Base-by-base conservation (phyloP, 371 early-diverging fungal genomes). In the Catenaria anguillulae region DNA sequence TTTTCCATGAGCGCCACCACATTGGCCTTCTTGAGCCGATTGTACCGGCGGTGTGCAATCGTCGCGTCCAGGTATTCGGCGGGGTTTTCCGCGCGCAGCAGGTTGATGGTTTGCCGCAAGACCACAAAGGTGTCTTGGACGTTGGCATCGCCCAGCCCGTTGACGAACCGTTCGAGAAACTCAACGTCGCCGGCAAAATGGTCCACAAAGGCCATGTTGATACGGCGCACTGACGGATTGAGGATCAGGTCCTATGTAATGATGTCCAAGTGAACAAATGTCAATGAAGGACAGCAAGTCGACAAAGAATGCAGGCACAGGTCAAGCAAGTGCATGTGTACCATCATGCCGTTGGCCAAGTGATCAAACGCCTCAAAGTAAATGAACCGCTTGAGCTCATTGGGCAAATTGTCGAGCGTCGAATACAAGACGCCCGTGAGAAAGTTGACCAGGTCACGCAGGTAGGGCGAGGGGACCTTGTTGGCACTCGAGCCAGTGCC, bases 311-410 rank as follows among this genome's bases (percentile, higher is more conserved):
- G n/a, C n/a, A n/a, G n/a, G n/a, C n/a, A n/a, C n/a, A n/a, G n/a
- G n/a, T n/a, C n/a, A n/a, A n/a, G n/a, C n/a, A n/a, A n/a, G n/a
- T n/a, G n/a, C n/a, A n/a, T n/a, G n/a, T n/a, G 23, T n/a, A 86
- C 85, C 72, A 82, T 56, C 19, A 85, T 58, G 26, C 77, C 73
- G 45, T 74, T 70, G 21, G 85, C 80, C 8, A 92, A 67, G 69
- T 88, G 87, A 36, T 84, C 82, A 63, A 89, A 69, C 0, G 87
- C 86, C 70, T 84, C 85, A 69, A 81, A 84, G 63, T 87, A 88
- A 15, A 90, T 73, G 46, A 79, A 71, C 29, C 78, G 75, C 64
- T 82, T 85, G 69, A 85, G 81, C 0, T 76, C 75, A 29, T 77
- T 72, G 4, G 89, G 86, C 40, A 90, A 73, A 55, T 80, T 81